phyloP scores from a whole-genome alignment of 2,329 filamentous ascomycete species.

The Fusarium musae region DNA sequence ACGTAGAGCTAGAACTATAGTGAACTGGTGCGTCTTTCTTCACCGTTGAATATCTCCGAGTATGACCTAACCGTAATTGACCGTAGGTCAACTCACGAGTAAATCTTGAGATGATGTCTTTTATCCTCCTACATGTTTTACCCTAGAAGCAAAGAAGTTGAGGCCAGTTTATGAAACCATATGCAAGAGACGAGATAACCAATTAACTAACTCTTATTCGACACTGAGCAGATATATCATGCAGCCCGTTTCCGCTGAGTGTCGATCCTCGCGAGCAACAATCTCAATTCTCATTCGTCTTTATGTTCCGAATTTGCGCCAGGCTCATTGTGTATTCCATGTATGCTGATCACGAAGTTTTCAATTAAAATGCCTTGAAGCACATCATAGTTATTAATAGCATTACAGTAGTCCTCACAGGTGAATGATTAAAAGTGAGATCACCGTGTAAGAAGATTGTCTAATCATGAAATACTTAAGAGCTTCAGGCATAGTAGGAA shows the following conservation, averaged over 20 bases:
- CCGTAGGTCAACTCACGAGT: background rate
- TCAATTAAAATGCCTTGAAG: background rate
- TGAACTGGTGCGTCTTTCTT: background rate
- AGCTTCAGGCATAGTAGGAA: background rate
- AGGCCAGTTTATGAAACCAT: background rate
- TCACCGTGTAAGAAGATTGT: background rate
- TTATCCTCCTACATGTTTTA: background rate
- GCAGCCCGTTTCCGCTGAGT: constrained; percentile 6
- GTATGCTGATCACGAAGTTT: background rate
- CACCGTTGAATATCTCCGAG: background rate
- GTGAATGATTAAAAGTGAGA: background rate
- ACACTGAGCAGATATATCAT: background rate
- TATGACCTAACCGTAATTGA: background rate
- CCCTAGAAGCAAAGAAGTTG: background rate
- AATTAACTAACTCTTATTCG: background rate
- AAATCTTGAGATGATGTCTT: background rate
- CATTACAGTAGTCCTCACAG: background rate
- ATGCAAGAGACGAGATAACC: background rate
- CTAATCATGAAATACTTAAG: background rate
- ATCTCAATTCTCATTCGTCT: constrained; percentile 8
- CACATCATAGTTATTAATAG: background rate
- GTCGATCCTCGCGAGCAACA: constrained; percentile 16
- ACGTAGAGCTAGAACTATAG: background rate
- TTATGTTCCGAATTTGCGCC: background rate
- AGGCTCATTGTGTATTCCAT: background rate